phyloP scores from a whole-genome alignment of 345 rosid species.

The Lagerstroemia speciosa region DNA sequence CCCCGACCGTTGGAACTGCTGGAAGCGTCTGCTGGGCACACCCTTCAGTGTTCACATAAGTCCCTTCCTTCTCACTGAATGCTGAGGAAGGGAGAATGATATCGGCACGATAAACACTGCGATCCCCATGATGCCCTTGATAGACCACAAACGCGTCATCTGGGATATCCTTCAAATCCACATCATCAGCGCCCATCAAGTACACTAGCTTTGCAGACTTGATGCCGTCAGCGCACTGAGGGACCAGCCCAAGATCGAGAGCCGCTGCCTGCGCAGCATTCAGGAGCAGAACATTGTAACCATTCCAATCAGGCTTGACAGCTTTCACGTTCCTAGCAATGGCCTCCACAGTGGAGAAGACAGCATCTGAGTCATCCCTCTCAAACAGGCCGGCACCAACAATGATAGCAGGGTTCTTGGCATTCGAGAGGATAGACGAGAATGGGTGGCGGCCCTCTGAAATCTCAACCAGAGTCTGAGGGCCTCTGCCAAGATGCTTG shows the following conservation, averaged over 20 bases:
- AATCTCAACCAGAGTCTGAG: conserved; percentile 64
- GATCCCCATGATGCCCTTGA: conserved; percentile 97
- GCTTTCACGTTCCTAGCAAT: conserved; percentile 58
- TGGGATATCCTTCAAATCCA: conserved; percentile 70
- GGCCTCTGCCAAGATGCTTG: conserved; percentile 85
- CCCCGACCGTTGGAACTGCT: conserved; percentile 96
- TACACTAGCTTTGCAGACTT: conserved; percentile 83
- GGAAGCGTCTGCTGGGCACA: conserved; percentile 81
- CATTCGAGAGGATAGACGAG: conserved; percentile 45
- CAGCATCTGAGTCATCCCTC: conserved; percentile 67
- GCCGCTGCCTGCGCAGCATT: conserved; percentile 99
- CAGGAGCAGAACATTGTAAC: conserved; percentile 74
- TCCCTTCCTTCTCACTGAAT: conserved; percentile 90
- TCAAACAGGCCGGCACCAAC: conserved; percentile 88
- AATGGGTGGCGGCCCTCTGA: conserved; percentile 80
- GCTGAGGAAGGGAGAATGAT: conserved; percentile 90
- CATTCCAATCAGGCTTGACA: conserved; percentile 86
- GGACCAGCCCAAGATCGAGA: conserved; percentile 93
- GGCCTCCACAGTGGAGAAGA: conserved; percentile 63
- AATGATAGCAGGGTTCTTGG: conserved; percentile 88
- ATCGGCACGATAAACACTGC: conserved; percentile 76
- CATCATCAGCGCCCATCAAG: conserved; percentile 95
- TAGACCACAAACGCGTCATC: conserved; percentile 86
- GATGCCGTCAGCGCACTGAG: conserved; percentile 48
- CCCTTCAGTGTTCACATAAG: conserved; percentile 92